These are phyloP conservation scores for Pseudopithomyces maydicus DNA, from an alignment of 2,329 filamentous ascomycete species.

Conservation along the genomic window DNA sequence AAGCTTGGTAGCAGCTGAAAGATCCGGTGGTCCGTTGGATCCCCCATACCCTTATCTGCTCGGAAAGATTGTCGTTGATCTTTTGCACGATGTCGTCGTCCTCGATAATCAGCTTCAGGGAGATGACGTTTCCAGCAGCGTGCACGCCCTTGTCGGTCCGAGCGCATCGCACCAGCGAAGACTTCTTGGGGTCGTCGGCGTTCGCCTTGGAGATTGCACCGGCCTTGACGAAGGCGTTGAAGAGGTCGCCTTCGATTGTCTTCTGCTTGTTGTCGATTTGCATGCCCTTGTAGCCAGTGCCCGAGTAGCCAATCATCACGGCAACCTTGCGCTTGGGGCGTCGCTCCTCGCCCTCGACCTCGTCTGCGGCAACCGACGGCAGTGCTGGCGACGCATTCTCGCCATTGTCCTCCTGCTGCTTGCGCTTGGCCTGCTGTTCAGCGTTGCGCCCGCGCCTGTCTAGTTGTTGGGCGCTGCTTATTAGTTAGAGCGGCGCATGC, in stretches of 20 bases:
- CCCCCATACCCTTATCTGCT: conserved; percentile 94
- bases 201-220: conserved; percentile 97
- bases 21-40: conserved; percentile 86
- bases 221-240: conserved; percentile 86
- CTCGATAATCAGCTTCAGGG: conserved; percentile 93
- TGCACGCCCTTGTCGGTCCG: conserved; percentile 98
- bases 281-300: conserved; percentile 96
- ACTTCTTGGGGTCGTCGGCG: conserved; percentile 95
- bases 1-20: conserved; percentile 94
- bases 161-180: conserved; percentile 89
- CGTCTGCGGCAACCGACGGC: conserved; percentile 69
- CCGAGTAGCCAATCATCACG: conserved; percentile 92
- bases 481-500: conserved; percentile 42
- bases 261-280: conserved; percentile 79
- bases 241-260: conserved; percentile 95
- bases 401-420: conserved; percentile 44
- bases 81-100: conserved; percentile 85
- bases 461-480: conserved; percentile 51
- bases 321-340: conserved; percentile 95
- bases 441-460: conserved; percentile 54
- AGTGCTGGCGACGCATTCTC: conserved; percentile 54
- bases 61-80: conserved; percentile 83
- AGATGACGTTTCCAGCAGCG: conserved; percentile 93
- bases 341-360: conserved; percentile 85
- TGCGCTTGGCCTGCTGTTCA: conserved; percentile 45